phyloP scores from a whole-genome alignment of 179 eudicot genomes.

The Patellifolia procumbens region DNA sequence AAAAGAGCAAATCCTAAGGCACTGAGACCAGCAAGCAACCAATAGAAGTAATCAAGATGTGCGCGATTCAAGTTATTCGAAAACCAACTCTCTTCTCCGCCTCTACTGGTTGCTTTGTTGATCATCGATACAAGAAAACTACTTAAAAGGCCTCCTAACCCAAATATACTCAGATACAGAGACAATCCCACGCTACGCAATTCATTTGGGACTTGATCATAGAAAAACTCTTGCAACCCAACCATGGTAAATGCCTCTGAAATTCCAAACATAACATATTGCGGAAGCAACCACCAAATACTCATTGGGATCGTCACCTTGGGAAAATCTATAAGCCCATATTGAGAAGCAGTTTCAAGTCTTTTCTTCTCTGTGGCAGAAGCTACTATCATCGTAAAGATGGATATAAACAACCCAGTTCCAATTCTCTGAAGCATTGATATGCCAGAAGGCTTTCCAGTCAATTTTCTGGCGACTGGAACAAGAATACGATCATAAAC shows the following conservation, averaged over 20 bases:
- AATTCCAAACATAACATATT: slow-evolving; percentile 45
- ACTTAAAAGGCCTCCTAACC: slow-evolving; percentile 51
- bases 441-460: slow-evolving; percentile 53
- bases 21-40: slow-evolving; percentile 57
- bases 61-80: slow-evolving; percentile 50
- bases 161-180: slow-evolving; percentile 47
- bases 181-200: slow-evolving; percentile 57
- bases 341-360: slow-evolving; percentile 34
- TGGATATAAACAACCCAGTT: slow-evolving; percentile 48
- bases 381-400: slow-evolving; percentile 41
- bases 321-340: slow-evolving; percentile 51
- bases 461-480: slow-evolving; percentile 43
- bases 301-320: slow-evolving; percentile 50
- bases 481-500: slow-evolving; percentile 53
- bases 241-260: slow-evolving; percentile 52
- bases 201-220: slow-evolving; percentile 53
- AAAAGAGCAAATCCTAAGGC: slow-evolving; percentile 33
- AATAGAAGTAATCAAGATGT: slow-evolving; percentile 67
- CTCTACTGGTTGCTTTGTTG: slow-evolving; percentile 32
- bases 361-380: slow-evolving; percentile 47
- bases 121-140: slow-evolving; percentile 46
- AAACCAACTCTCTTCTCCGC: slow-evolving; percentile 49
- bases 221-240: slow-evolving; percentile 71
- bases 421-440: slow-evolving; percentile 62
- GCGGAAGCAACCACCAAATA: slow-evolving; percentile 64